These are phyloP conservation scores for Phlyctochytrium bullatum DNA, from an alignment of 192 early-diverging fungal species.

Conservation along the genomic window DNA sequence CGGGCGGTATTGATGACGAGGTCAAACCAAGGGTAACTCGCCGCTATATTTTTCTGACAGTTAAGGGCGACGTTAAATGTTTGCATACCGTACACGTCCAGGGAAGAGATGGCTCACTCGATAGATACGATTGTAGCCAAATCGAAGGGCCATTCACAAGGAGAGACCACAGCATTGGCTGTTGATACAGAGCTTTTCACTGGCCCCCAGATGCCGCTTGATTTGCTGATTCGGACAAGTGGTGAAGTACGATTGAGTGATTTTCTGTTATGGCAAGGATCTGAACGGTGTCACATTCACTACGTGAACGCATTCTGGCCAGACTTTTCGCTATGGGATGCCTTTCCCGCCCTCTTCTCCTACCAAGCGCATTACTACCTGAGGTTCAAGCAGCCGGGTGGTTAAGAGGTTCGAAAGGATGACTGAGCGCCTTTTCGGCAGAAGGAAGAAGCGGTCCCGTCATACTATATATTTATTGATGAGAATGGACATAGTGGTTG, in stretches of 20 bases:
- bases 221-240: conserved; percentile 89
- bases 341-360: conserved; percentile 75
- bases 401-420: no score
- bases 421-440: no score
- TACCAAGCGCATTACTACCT: conserved; percentile 60
- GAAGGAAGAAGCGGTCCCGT: no score
- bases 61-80: conserved; percentile 78
- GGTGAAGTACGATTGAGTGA: conserved; percentile 95
- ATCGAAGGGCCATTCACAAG: conserved; percentile 59
- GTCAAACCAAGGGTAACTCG: conserved; percentile 43
- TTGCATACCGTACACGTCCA: conserved; percentile 87
- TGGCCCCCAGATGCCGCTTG: conserved; percentile 58
- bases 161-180: conserved; percentile 48
- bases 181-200: conserved; percentile 35
- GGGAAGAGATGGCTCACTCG: conserved; percentile 85
- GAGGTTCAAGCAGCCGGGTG: no score
- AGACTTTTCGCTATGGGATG: conserved; percentile 86
- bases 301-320: conserved; percentile 94
- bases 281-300: conserved; percentile 63
- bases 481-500: no score
- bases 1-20: conserved; percentile 56
- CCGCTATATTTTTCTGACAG: neutral
- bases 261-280: conserved; percentile 89
- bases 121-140: conserved; percentile 43
- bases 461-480: no score